phyloP scores from a whole-genome alignment of 2,329 filamentous ascomycete genomes.

The Drechslera avenae region DNA sequence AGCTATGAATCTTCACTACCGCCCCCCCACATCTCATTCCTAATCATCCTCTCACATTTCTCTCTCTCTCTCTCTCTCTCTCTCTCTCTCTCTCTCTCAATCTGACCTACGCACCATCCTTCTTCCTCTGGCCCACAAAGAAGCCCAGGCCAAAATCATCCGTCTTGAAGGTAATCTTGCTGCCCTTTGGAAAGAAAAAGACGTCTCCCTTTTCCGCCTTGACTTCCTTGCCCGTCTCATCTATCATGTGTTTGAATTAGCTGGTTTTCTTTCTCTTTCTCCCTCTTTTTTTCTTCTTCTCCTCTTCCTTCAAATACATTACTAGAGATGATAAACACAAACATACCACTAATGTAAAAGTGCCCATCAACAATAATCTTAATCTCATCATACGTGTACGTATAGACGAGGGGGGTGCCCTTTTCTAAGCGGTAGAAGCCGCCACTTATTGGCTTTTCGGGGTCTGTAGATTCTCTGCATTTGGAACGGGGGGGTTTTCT shows the following conservation, averaged over 20 bases:
- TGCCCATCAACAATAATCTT: conserved; percentile 73
- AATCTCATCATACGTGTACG: conserved; percentile 74
- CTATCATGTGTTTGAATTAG: conserved; percentile 34
- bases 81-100: too few species aligned
- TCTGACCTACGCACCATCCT: conserved; percentile 25
- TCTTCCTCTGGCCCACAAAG: conserved; percentile 52
- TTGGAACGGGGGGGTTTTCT: too few species aligned
- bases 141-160: conserved; percentile 66
- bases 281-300: too few species aligned
- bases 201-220: conserved; percentile 67
- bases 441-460: conserved; percentile 64
- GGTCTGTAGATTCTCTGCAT: conserved; percentile 58
- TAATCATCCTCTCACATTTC: too few species aligned
- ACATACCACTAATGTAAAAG: conserved; percentile 59
- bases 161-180: conserved; percentile 69
- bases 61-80: too few species aligned
- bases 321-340: too few species aligned
- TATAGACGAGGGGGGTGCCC: conserved; percentile 69
- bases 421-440: conserved; percentile 72
- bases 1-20: too few species aligned
- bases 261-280: too few species aligned
- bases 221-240: conserved; percentile 66
- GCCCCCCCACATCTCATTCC: too few species aligned
- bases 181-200: conserved; percentile 70
- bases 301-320: too few species aligned